A percentile compares a stretch with the other conserved stretches of the same genome.
Evolutionary conservation across 805 yeast genomes (phyloP).

Genomic region (Martiniozyma abietophila): DNA sequence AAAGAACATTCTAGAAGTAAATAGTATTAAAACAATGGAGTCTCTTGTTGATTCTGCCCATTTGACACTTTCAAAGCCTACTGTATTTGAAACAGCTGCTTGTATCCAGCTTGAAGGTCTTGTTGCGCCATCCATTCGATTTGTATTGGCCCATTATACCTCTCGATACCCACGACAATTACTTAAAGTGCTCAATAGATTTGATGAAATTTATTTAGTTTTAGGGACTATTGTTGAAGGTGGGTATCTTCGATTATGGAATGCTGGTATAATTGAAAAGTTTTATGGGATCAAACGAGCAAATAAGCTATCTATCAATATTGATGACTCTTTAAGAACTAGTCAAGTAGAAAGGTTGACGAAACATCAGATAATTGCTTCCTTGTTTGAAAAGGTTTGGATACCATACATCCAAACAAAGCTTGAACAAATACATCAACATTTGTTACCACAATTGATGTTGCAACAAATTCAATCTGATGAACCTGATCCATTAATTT

Average conservation of each 20-base stretch:
- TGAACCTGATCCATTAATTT: no score
- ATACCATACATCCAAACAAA: conserved; percentile 64
- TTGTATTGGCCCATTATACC: conserved; percentile 72
- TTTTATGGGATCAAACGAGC: conserved; percentile 82
- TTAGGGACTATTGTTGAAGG: conserved; percentile 61
- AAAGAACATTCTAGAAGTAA: neutral
- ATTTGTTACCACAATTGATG: conserved; percentile 48
- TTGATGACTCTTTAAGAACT: conserved; percentile 15
- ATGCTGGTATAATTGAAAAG: conserved; percentile 81
- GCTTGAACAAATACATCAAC: conserved; percentile 53
- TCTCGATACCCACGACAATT: conserved; percentile 65
- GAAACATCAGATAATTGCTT: conserved; percentile 39
- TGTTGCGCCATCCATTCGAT: conserved; percentile 75
- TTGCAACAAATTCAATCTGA: conserved; percentile 25
- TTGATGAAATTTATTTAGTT: conserved; percentile 66
- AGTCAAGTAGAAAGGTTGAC: conserved; percentile 34
- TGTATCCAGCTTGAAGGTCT: conserved; percentile 69
- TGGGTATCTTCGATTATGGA: conserved; percentile 62
- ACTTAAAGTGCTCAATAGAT: conserved; percentile 50
- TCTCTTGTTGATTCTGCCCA: conserved; percentile 71
- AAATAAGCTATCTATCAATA: no score
- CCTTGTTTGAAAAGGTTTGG: conserved; percentile 53
- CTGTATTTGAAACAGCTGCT: conserved; percentile 80
- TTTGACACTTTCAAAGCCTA: conserved; percentile 68
- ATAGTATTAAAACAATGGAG: conserved; percentile 1